phyloP scores from a whole-genome alignment of 306 rosid species.

The Vachellia pachyceras region DNA sequence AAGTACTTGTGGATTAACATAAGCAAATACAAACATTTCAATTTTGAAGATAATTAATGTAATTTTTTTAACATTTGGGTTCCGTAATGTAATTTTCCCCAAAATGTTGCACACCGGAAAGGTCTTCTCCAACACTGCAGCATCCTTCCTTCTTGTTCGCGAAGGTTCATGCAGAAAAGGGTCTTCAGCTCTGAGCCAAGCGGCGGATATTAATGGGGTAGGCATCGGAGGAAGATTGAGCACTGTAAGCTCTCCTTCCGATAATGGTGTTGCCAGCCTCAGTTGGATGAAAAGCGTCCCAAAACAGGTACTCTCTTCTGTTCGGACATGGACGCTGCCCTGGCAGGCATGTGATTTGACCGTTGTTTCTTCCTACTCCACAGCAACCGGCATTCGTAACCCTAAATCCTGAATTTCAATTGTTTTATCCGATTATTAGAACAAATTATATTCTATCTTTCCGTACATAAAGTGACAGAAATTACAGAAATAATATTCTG shows the following conservation, averaged over 20 bases:
- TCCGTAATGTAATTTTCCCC: not conserved
- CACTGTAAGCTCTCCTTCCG: conserved; percentile 72
- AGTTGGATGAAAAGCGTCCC: conserved; percentile 97
- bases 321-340: conserved; percentile 74
- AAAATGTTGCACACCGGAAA: not conserved
- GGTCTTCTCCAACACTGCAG: not conserved
- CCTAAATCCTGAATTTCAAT: conserved; percentile 62
- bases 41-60: not conserved
- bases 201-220: conserved; percentile 72
- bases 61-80: not conserved
- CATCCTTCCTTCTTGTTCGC: conserved; percentile 1
- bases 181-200: conserved; percentile 66
- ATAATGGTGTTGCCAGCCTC: conserved; percentile 67
- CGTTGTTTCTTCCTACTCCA: conserved; percentile 94
- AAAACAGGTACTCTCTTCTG: conserved; percentile 72
- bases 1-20: not conserved
- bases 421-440: not conserved
- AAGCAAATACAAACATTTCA: not conserved
- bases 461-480: not conserved
- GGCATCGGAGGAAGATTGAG: conserved; percentile 73
- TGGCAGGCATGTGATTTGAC: conserved; percentile 89
- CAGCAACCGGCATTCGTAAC: conserved; percentile 76
- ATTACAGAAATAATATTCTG: not conserved
- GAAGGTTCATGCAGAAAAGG: too few species aligned
- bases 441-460: not conserved